Percentiles rank a stretch among this genome's conserved stretches.
phyloP scores from a whole-genome alignment of 768 basidiomycete genomes.

The Russula brevipes region DNA sequence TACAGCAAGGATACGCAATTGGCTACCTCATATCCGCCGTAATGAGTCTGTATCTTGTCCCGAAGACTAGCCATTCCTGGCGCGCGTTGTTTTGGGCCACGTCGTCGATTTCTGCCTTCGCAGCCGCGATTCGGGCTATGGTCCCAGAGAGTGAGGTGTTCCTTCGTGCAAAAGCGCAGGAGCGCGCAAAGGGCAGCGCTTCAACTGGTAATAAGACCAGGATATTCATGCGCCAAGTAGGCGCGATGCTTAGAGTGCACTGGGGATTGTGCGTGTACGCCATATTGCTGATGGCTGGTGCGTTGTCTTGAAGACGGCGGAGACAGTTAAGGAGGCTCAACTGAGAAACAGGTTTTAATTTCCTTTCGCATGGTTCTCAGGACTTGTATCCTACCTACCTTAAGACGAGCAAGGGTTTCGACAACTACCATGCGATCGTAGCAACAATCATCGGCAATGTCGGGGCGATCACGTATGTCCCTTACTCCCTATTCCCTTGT shows the following conservation, averaged over 20 bases:
- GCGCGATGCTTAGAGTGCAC: slow-evolving; percentile 72
- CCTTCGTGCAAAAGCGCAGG: slow-evolving; percentile 53
- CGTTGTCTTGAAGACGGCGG: neutral
- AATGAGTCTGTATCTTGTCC: slow-evolving; percentile 65
- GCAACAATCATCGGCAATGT: slow-evolving; percentile 43
- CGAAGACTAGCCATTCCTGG: slow-evolving; percentile 44
- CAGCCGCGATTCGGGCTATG: slow-evolving; percentile 57
- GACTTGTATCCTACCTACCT: slow-evolving; percentile 41
- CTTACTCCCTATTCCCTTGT: neutral
- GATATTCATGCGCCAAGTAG: slow-evolving; percentile 67
- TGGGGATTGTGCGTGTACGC: slow-evolving; percentile 84
- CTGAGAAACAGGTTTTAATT: slow-evolving; percentile 40
- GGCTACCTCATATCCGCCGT: slow-evolving; percentile 83
- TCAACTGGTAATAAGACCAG: slow-evolving; percentile 49
- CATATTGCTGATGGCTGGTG: slow-evolving; percentile 69
- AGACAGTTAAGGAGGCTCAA: slow-evolving; percentile 2
- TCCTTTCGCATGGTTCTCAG: slow-evolving; percentile 49
- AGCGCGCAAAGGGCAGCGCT: slow-evolving; percentile 37
- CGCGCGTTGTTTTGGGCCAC: slow-evolving; percentile 78
- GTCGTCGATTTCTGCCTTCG: slow-evolving; percentile 60
- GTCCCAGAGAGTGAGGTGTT: slow-evolving; percentile 80
- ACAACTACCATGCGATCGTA: slow-evolving; percentile 33
- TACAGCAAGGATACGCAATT: slow-evolving; percentile 87
- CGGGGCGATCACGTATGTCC: slow-evolving; percentile 30
- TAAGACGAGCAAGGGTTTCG: slow-evolving; percentile 34